These are phyloP conservation scores for Trifolium subterraneum DNA, from an alignment of 306 rosid species.

Conservation along the genomic window DNA sequence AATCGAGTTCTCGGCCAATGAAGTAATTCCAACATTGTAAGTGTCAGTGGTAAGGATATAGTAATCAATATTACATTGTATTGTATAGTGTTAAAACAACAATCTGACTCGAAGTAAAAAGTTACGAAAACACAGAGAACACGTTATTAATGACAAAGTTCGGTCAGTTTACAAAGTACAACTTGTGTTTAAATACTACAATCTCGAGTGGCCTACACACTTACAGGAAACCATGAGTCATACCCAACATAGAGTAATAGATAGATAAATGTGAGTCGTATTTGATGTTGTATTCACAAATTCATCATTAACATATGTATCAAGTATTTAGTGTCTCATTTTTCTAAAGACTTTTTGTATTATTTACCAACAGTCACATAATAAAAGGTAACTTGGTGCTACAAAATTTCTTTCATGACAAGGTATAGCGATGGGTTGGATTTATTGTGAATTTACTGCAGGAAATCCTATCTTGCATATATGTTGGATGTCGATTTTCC, in stretches of 20 bases:
- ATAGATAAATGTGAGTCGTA: neutral
- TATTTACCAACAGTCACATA: neutral
- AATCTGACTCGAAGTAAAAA: neutral
- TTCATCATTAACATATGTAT: neutral
- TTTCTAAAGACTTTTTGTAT: neutral
- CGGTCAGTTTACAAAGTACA: neutral
- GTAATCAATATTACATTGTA: neutral
- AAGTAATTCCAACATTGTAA: conserved; percentile 24
- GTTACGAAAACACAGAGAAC: neutral
- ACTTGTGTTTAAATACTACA: neutral
- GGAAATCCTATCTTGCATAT: too few species aligned
- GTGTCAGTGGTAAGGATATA: neutral
- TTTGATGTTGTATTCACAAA: neutral
- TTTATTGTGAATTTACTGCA: too few species aligned
- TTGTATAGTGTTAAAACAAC: neutral
- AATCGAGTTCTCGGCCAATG: conserved; percentile 31
- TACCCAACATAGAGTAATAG: neutral
- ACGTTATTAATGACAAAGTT: neutral
- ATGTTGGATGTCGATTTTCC: too few species aligned
- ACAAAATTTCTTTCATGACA: too few species aligned
- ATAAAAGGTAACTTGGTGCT: neutral
- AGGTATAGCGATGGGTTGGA: too few species aligned
- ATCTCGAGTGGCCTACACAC: neutral
- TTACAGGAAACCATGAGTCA: neutral
- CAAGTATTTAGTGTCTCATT: neutral